phyloP scores from a whole-genome alignment of 2,329 filamentous ascomycete genomes.

The Diaporthe australafricana region DNA sequence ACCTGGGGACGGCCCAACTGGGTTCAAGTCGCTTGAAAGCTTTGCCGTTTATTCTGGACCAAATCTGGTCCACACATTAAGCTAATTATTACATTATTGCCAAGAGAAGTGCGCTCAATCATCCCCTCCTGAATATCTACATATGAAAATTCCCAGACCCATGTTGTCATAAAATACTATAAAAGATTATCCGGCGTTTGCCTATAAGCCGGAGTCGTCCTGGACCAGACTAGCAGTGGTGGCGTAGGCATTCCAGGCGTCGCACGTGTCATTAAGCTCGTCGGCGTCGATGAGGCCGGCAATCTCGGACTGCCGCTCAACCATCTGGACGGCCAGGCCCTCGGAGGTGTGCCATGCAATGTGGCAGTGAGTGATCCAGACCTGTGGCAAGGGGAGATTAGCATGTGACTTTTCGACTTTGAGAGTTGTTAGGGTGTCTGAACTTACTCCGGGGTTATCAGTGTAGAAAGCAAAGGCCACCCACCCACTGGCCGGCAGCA shows the following conservation, averaged over 20 bases:
- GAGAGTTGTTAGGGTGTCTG: too few relatives aligned
- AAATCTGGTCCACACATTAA: too few relatives aligned
- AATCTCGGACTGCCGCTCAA: constrained; percentile 44
- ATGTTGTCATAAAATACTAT: not conserved
- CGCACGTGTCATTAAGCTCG: constrained; percentile 28
- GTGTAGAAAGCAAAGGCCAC: constrained; percentile 61
- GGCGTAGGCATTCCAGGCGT: constrained; percentile 27
- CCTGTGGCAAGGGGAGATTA: constrained; percentile 38
- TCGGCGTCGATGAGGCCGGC: constrained; percentile 31
- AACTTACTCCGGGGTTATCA: constrained; percentile 61
- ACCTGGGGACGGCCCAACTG: too few relatives aligned
- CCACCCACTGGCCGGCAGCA: constrained; percentile 57
- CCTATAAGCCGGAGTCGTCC: constrained; percentile 30
- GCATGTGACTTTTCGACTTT: too few relatives aligned
- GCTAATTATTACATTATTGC: too few relatives aligned
- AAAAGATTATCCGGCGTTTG: not conserved
- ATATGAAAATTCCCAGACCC: not conserved
- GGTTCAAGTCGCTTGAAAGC: too few relatives aligned
- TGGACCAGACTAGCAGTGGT: not conserved
- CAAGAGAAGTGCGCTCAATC: too few relatives aligned
- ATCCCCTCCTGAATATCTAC: constrained; percentile 17
- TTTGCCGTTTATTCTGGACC: not conserved
- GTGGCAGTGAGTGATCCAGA: constrained; percentile 45
- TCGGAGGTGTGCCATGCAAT: constrained; percentile 49
- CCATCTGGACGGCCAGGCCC: constrained; percentile 51